Base-by-base conservation (phyloP, 768 basidiomycete species). In the Amanita pseudoporphyria region DNA sequence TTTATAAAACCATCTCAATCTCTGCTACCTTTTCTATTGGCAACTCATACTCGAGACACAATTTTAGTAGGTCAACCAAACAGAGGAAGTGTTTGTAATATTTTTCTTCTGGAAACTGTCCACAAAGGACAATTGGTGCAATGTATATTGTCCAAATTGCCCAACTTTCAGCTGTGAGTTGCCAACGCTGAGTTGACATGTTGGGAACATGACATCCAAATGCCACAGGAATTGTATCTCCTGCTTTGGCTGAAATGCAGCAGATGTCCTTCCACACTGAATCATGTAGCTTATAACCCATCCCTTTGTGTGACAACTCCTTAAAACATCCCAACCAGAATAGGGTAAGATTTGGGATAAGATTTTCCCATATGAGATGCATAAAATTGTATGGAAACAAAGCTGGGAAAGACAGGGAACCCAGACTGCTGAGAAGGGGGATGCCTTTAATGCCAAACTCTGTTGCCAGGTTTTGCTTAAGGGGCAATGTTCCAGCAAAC, bases 351-450 rank as follows among this genome's bases (percentile, higher is more conserved):
- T 68, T 71, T 18, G 55, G n/a, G n/a, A n/a, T n/a, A n/a, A n/a
- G n/a, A n/a, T n/a, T n/a, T n/a, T n/a, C n/a, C n/a, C n/a, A n/a
- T n/a, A n/a, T n/a, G n/a, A n/a, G n/a, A n/a, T n/a, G n/a, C n/a
- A n/a, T n/a, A n/a, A n/a, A n/a, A n/a, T 78, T 73, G 52, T 68
- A 67, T 0, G 72, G 73, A 18, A 73, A 70, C 12, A 68, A 69
- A 3, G 16, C 0, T 1, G 74, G 67, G 52, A 72, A 69, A 5
- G 57, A 57, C 18, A 73, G 50, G 0, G 65, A 70, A 1, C 55
- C 45, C 1, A 73, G 60, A 12, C 22, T 10, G 7, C 52, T 49
- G 18, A 73, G 63, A 42, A n/a, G n/a, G n/a, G n/a, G n/a, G n/a
- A n/a, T n/a, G n/a, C n/a, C n/a, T n/a, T n/a, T n/a, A n/a, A n/a